A percentile compares a stretch with the other conserved stretches of the same genome.
Conservation (phyloP, 768 basidiomycete genomes). For the Boletus sp. region DNA sequence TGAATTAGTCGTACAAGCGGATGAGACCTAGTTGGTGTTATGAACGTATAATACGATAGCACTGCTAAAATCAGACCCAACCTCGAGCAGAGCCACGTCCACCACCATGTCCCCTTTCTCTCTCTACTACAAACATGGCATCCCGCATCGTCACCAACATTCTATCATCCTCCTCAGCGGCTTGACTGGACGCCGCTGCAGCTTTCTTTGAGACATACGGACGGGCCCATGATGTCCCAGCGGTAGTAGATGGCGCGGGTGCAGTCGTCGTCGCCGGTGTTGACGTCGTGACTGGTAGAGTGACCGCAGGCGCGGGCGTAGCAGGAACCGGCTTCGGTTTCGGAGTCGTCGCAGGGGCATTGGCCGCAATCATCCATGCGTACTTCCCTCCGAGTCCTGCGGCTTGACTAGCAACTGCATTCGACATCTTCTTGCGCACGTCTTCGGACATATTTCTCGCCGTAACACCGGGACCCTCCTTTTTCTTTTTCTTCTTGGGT, state of each 20-base stretch:
- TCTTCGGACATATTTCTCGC: slow-evolving; percentile 91
- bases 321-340: slow-evolving; percentile 36
- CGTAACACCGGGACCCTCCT: slow-evolving; percentile 79
- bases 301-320: slow-evolving; percentile 30
- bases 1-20: no score
- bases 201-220: slow-evolving; percentile 59
- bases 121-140: slow-evolving; percentile 82
- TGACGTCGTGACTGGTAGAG: slow-evolving; percentile 24
- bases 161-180: slow-evolving; percentile 55
- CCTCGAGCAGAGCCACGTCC: slow-evolving; percentile 73
- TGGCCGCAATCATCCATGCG: slow-evolving; percentile 81
- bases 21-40: background rate
- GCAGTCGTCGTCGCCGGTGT: slow-evolving; percentile 32
- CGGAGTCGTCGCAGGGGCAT: slow-evolving; percentile 39
- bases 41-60: background rate
- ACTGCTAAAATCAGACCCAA: slow-evolving; percentile 42
- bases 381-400: slow-evolving; percentile 84
- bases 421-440: slow-evolving; percentile 87
- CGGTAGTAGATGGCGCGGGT: slow-evolving; percentile 27
- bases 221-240: slow-evolving; percentile 49
- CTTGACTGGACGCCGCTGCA: slow-evolving; percentile 29
- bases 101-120: slow-evolving; percentile 79
- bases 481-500: slow-evolving; percentile 78
- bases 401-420: slow-evolving; percentile 84
- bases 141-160: slow-evolving; percentile 68